A percentile compares a stretch with the other conserved stretches of the same genome.
These are phyloP conservation scores for Amphicarpaea edgeworthii DNA, from an alignment of 306 rosid species.

Conservation along the genomic window DNA sequence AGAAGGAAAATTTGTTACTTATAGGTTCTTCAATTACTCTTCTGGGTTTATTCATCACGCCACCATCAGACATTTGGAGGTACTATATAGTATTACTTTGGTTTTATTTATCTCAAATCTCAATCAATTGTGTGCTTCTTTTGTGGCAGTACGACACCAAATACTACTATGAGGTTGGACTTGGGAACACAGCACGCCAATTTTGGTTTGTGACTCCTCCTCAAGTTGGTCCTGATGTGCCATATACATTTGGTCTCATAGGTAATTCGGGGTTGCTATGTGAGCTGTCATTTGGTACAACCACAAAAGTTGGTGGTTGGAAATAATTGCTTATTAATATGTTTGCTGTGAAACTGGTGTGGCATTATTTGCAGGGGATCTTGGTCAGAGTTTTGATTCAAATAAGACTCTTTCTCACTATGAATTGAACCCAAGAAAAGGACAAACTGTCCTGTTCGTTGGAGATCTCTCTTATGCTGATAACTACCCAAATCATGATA, in stretches of 20 bases:
- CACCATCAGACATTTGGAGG: constrained; percentile 68
- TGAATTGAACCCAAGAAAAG: constrained; percentile 66
- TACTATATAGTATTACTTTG: constrained; percentile 40
- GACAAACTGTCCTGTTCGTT: constrained; percentile 70
- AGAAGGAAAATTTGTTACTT: constrained; percentile 57
- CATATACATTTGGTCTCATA: constrained; percentile 92
- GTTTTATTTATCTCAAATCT: no score
- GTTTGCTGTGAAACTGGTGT: constrained; percentile 23
- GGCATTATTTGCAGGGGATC: constrained; percentile 69
- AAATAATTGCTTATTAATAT: not conserved
- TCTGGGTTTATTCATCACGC: constrained; percentile 91
- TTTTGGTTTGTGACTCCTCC: constrained; percentile 93
- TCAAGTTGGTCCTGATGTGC: constrained; percentile 83
- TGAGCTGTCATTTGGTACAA: constrained; percentile 10
- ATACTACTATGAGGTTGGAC: constrained; percentile 80
- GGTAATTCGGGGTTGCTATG: constrained; percentile 46
- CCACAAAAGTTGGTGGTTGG: not conserved
- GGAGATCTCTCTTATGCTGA: constrained; percentile 95
- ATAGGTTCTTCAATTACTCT: constrained; percentile 71
- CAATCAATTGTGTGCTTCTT: constrained; percentile 34
- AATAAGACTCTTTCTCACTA: constrained; percentile 80
- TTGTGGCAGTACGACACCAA: constrained; percentile 70
- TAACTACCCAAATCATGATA: constrained; percentile 70
- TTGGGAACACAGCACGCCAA: constrained; percentile 62
- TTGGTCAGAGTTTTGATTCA: constrained; percentile 92